Conservation (phyloP, 2,329 filamentous ascomycete genomes). For the Leptographium galeiforme region DNA sequence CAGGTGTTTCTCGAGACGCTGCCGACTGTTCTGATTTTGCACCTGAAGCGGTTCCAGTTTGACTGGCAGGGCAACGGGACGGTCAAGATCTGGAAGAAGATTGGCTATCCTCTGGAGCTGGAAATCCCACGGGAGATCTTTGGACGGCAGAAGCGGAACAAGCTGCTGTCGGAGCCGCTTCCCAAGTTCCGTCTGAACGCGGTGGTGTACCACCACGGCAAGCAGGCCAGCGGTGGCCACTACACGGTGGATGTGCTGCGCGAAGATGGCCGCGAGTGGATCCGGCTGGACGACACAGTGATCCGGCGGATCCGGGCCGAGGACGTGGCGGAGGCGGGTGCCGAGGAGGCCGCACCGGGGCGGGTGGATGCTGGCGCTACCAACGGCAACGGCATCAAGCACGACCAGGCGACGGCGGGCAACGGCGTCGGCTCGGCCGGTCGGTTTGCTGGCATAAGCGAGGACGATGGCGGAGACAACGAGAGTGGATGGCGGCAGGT, state of each 20-base stretch:
- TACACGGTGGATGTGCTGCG: conserved; percentile 96
- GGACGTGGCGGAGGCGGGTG: conserved; percentile 76
- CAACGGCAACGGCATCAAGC: not conserved
- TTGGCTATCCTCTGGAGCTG: conserved; percentile 87
- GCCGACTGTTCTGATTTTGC: conserved; percentile 82
- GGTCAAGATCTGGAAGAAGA: conserved; percentile 96
- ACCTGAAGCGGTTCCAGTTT: conserved; percentile 95
- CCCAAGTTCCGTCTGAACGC: conserved; percentile 78
- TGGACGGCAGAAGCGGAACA: conserved; percentile 58
- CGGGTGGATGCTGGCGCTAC: conserved; percentile 29
- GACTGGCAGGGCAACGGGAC: conserved; percentile 70
- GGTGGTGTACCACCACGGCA: conserved; percentile 95
- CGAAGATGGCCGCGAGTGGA: conserved; percentile 92
- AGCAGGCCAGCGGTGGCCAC: conserved; percentile 89
- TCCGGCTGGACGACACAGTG: conserved; percentile 86
- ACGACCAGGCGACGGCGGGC: conserved; percentile 16
- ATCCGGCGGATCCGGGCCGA: conserved; percentile 75
- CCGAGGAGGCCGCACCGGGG: conserved; percentile 48
- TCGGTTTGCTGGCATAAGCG: conserved; percentile 58
- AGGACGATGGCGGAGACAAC: conserved; percentile 48
- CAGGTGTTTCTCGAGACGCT: conserved; percentile 89
- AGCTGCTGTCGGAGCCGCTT: conserved; percentile 49
- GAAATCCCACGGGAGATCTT: conserved; percentile 89
- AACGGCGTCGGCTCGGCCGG: conserved; percentile 46
- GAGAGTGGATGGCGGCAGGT: conserved; percentile 80